Conservation (phyloP, 805 yeast genomes). For the Myxozyma neglecta region DNA sequence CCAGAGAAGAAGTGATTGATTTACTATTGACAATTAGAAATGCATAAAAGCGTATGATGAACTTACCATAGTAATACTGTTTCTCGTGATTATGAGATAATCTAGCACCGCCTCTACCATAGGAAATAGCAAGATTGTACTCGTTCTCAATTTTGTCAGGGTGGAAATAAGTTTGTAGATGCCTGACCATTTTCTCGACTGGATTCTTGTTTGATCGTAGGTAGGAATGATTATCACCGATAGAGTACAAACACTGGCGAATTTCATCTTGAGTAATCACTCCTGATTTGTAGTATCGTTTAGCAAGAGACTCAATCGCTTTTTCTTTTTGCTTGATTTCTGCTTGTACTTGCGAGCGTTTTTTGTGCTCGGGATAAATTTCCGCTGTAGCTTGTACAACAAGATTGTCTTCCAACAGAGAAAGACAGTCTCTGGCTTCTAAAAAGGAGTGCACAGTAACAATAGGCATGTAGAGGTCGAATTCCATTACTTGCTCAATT, state of each 20-base stretch:
- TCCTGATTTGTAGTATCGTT: constrained; percentile 47
- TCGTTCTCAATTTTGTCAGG: constrained; percentile 42
- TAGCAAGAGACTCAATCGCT: constrained; percentile 63
- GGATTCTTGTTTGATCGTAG: constrained; percentile 69
- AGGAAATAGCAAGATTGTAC: constrained; percentile 48
- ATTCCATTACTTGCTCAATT: constrained; percentile 67
- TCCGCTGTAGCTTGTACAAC: constrained; percentile 67
- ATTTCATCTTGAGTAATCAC: constrained; percentile 56
- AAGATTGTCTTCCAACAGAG: constrained; percentile 57
- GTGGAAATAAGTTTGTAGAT: constrained; percentile 50
- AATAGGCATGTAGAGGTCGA: constrained; percentile 71
- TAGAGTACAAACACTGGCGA: constrained; percentile 70
- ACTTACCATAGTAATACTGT: constrained; percentile 57
- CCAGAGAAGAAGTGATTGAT: constrained; percentile 75
- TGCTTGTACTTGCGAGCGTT: constrained; percentile 54
- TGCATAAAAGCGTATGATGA: background rate
- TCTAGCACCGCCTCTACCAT: constrained; percentile 68
- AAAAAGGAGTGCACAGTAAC: constrained; percentile 58
- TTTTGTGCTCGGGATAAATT: constrained; percentile 58
- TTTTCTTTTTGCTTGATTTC: constrained; percentile 65
- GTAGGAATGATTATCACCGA: constrained; percentile 76
- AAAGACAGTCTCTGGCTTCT: constrained; percentile 43
- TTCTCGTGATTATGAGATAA: constrained; percentile 70
- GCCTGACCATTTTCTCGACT: constrained; percentile 58
- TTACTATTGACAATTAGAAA: constrained; percentile 42